Percentiles rank a stretch among this genome's conserved stretches.
Evolutionary conservation across 352 stramenopile species (phyloP).

Genomic region (Phytophthora meadii): DNA sequence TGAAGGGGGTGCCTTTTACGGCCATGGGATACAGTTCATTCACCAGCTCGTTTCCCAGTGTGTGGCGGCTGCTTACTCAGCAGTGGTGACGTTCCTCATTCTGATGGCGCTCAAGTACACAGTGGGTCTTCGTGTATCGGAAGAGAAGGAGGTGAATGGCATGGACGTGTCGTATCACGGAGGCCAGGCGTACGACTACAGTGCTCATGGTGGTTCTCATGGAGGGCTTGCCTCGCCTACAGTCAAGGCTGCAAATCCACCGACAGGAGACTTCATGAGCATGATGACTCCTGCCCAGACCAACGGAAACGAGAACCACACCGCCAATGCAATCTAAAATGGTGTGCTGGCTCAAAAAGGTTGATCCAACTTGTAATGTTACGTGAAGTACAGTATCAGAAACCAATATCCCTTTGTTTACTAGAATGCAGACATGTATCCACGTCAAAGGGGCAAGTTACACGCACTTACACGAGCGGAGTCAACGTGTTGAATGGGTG

Average conservation of each 20-base stretch:
- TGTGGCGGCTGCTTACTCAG: slow-evolving; percentile 68
- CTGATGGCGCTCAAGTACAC: background rate
- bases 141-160: background rate
- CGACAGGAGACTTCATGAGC: slow-evolving; percentile 23
- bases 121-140: background rate
- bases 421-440: slow-evolving; percentile 1
- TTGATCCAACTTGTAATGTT: slow-evolving; percentile 11
- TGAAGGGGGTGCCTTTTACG: slow-evolving; percentile 59
- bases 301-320: slow-evolving; percentile 7
- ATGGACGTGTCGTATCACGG: background rate
- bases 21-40: slow-evolving; percentile 46
- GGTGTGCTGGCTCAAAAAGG: background rate
- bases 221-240: slow-evolving; percentile 6
- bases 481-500: slow-evolving; percentile 9
- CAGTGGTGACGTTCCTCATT: slow-evolving; percentile 61
- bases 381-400: slow-evolving; percentile 1
- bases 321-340: slow-evolving; percentile 9
- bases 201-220: slow-evolving; percentile 20
- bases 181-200: slow-evolving; percentile 43
- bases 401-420: too few species aligned
- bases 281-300: slow-evolving; percentile 24
- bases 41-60: slow-evolving; percentile 64
- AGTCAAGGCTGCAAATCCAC: slow-evolving; percentile 23
- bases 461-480: slow-evolving; percentile 4
- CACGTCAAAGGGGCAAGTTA: background rate